Evolutionary conservation across 257 asterid genomes (phyloP).

Genomic region (Apocynum venetum): DNA sequence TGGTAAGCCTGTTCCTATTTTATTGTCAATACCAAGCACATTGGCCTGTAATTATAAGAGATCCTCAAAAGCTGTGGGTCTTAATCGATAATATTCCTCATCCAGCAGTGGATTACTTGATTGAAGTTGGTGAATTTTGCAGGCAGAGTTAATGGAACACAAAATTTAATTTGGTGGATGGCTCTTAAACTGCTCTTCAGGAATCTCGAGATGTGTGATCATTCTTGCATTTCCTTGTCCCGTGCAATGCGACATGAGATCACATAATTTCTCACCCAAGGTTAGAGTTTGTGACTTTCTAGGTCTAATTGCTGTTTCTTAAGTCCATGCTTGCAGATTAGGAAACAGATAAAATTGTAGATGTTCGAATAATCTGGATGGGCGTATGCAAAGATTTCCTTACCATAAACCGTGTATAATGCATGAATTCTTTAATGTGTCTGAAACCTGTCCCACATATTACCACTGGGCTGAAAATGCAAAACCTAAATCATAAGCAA

Average conservation of each 20-base stretch:
- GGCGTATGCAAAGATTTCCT: too few species aligned
- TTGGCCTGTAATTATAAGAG: not conserved
- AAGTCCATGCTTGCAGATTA: not conserved
- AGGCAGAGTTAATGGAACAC: slow-evolving; percentile 8
- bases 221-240: not conserved
- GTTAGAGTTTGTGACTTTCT: not conserved
- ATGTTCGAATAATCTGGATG: not conserved
- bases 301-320: not conserved
- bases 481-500: too few species aligned
- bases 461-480: too few species aligned
- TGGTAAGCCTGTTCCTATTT: slow-evolving; percentile 38
- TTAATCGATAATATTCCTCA: not conserved
- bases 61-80: not conserved
- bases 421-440: too few species aligned
- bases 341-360: not conserved
- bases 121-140: not conserved
- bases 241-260: not conserved
- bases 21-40: not conserved
- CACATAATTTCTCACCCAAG: not conserved
- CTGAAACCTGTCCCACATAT: too few species aligned
- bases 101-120: not conserved
- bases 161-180: not conserved
- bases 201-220: not conserved
- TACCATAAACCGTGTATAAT: too few species aligned
- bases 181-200: not conserved